These are phyloP conservation scores for Talaromyces marneffei DNA, from an alignment of 2,329 filamentous ascomycete species.

Conservation along the genomic window DNA sequence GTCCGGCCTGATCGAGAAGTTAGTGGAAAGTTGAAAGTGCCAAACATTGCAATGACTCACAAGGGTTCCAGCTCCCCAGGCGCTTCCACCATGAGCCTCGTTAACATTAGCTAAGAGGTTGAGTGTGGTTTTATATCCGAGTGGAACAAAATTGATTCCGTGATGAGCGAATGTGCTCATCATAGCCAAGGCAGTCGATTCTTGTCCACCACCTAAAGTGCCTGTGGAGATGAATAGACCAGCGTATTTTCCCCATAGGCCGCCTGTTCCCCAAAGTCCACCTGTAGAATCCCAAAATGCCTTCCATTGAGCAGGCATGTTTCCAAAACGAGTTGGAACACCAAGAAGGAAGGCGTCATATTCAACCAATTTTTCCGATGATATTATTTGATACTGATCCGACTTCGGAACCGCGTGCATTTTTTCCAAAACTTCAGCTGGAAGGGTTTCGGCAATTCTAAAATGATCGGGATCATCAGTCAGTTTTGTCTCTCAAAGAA, in stretches of 20 bases:
- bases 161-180: slow-evolving; percentile 91
- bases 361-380: slow-evolving; percentile 55
- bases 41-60: slow-evolving; percentile 34
- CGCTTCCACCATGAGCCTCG: slow-evolving; percentile 77
- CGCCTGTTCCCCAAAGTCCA: slow-evolving; percentile 71
- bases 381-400: slow-evolving; percentile 56
- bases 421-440: slow-evolving; percentile 75
- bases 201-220: slow-evolving; percentile 81
- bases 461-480: neutral
- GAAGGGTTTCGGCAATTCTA: slow-evolving; percentile 77
- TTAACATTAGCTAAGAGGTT: slow-evolving; percentile 60
- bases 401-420: slow-evolving; percentile 82
- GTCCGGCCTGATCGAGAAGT: slow-evolving; percentile 40
- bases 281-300: slow-evolving; percentile 78
- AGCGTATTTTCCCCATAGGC: slow-evolving; percentile 79
- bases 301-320: slow-evolving; percentile 97
- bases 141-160: slow-evolving; percentile 91
- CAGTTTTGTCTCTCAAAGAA: neutral
- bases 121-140: slow-evolving; percentile 83
- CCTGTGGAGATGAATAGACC: slow-evolving; percentile 84
- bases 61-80: slow-evolving; percentile 95
- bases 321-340: slow-evolving; percentile 92
- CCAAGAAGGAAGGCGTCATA: slow-evolving; percentile 91
- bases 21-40: slow-evolving; percentile 12
- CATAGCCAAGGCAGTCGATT: slow-evolving; percentile 72